Evolutionary conservation across 2,329 filamentous ascomycete species (phyloP).

Genomic region (Pseudogymnoascus sp.): DNA sequence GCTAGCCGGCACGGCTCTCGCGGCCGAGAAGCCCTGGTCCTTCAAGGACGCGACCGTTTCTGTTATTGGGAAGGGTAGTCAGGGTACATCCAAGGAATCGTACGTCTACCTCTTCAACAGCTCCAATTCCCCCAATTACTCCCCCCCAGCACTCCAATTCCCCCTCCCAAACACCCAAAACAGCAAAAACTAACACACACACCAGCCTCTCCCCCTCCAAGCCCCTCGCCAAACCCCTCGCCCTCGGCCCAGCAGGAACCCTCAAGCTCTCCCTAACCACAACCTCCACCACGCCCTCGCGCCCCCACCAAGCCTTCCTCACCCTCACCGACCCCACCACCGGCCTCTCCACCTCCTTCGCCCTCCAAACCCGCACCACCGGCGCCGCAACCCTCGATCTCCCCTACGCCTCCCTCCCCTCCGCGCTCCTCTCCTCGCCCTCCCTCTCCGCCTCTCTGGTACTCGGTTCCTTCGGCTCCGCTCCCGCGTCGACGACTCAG

Average conservation of each 20-base stretch:
- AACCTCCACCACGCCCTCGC: conserved; percentile 70
- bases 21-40: conserved; percentile 50
- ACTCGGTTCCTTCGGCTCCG: conserved; percentile 76
- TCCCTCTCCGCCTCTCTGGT: conserved; percentile 75
- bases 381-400: conserved; percentile 78
- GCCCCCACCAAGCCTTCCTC: conserved; percentile 91
- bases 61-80: conserved; percentile 51
- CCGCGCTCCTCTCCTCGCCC: conserved; percentile 64
- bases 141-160: not conserved
- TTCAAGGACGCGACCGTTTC: conserved; percentile 66
- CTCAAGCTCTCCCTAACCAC: conserved; percentile 78
- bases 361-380: conserved; percentile 74
- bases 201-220: conserved; percentile 24
- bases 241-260: conserved; percentile 59
- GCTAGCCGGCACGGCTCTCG: conserved; percentile 33
- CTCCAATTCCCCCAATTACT: not conserved
- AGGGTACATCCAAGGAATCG: conserved; percentile 51
- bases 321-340: conserved; percentile 66
- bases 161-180: not conserved
- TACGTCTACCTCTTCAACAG: conserved; percentile 33
- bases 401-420: conserved; percentile 46
- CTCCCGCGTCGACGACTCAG: conserved; percentile 56
- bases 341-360: conserved; percentile 80
- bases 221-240: conserved; percentile 50
- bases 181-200: conserved; percentile 12